These are phyloP conservation scores for Cercophora samala DNA, from an alignment of 495 filamentous ascomycete genomes.

Conservation along the genomic window DNA sequence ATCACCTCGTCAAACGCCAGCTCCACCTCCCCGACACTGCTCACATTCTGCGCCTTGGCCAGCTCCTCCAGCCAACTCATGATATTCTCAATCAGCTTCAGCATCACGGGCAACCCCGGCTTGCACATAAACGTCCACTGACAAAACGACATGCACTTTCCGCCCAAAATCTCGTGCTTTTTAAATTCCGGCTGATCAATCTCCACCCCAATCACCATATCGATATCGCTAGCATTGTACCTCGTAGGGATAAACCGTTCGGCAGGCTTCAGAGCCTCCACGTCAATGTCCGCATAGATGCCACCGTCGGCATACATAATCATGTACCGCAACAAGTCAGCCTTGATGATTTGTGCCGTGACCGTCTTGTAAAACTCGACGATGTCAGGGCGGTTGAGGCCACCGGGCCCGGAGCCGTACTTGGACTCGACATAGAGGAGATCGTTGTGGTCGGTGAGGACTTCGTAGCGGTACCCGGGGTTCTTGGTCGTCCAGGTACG, in stretches of 20 bases:
- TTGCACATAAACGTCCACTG: slow-evolving; percentile 65
- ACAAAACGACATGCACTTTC: slow-evolving; percentile 59
- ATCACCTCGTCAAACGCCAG: slow-evolving; percentile 64
- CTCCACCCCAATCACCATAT: slow-evolving; percentile 60
- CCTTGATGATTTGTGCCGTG: slow-evolving; percentile 56
- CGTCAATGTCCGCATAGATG: slow-evolving; percentile 55
- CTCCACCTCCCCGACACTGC: slow-evolving; percentile 47
- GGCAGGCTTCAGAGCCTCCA: slow-evolving; percentile 47
- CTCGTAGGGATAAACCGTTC: slow-evolving; percentile 48
- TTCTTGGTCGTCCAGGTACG: slow-evolving; percentile 57
- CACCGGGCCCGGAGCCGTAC: slow-evolving; percentile 51
- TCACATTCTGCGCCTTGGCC: slow-evolving; percentile 45
- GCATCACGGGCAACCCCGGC: slow-evolving; percentile 55
- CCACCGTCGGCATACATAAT: slow-evolving; percentile 55
- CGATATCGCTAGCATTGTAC: slow-evolving; percentile 45
- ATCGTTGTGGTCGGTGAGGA: slow-evolving; percentile 58
- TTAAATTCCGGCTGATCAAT: slow-evolving; percentile 58
- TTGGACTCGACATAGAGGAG: slow-evolving; percentile 54
- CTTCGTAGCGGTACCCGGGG: slow-evolving; percentile 56
- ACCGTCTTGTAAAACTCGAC: slow-evolving; percentile 52
- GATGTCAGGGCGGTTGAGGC: slow-evolving; percentile 56
- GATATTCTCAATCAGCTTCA: slow-evolving; percentile 56
- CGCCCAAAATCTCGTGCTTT: slow-evolving; percentile 57
- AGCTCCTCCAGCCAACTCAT: slow-evolving; percentile 52
- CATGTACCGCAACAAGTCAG: slow-evolving; percentile 56